A percentile compares a stretch with the other conserved stretches of the same genome.
Conservation (phyloP, 1,139 yeast genomes). For the Pneumocystis canis region DNA sequence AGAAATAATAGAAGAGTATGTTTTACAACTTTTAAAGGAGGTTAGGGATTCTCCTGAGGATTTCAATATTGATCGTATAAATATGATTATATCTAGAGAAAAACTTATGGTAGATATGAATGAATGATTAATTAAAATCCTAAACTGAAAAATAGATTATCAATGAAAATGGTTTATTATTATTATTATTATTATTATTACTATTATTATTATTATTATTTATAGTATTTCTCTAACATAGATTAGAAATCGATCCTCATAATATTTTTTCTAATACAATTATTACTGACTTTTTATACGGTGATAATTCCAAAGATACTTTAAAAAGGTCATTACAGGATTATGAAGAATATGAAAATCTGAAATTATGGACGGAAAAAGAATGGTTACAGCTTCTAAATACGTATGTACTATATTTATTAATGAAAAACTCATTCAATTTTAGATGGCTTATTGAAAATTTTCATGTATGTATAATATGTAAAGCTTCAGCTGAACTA, state of each 20-base stretch:
- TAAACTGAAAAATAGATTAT: not conserved
- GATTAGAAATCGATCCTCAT: constrained; percentile 11
- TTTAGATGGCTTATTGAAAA: constrained; percentile 40
- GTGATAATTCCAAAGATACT: constrained; percentile 45
- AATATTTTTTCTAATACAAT: constrained; percentile 43
- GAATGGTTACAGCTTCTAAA: constrained; percentile 53
- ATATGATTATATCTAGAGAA: constrained; percentile 51
- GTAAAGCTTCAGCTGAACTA: constrained; percentile 55
- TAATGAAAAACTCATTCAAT: not conserved
- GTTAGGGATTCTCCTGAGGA: constrained; percentile 32
- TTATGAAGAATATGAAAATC: constrained; percentile 44
- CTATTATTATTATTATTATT: too few species aligned
- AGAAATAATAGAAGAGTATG: constrained; percentile 36
- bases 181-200: not conserved
- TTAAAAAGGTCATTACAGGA: constrained; percentile 41
- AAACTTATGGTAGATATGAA: constrained; percentile 47
- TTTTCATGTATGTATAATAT: constrained; percentile 58
- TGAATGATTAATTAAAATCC: constrained; percentile 25
- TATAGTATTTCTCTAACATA: not conserved
- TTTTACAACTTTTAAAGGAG: constrained; percentile 37
- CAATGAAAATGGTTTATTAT: not conserved
- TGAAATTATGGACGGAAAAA: constrained; percentile 45
- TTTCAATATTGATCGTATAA: constrained; percentile 52
- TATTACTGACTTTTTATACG: constrained; percentile 68
- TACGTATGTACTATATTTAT: constrained; percentile 14